Conservation (phyloP, 805 yeast species). For the Cyberlindnera petersonii region DNA sequence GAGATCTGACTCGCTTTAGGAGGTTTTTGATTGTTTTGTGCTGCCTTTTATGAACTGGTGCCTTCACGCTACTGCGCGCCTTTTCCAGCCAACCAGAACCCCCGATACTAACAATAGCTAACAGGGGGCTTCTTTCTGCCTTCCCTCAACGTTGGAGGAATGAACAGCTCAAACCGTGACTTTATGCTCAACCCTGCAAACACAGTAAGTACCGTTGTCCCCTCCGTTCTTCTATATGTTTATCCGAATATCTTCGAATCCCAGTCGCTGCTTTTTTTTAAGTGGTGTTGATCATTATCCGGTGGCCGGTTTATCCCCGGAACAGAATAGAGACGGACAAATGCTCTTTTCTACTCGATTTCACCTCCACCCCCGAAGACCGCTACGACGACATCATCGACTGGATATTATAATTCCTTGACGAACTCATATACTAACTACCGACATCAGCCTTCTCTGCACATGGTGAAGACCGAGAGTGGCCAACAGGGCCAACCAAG, state of each 20-base stretch:
- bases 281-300: not conserved
- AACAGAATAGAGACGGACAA: too few relatives aligned
- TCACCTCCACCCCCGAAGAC: too few relatives aligned
- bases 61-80: not conserved
- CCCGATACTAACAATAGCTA: constrained; percentile 16
- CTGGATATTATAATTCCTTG: too few relatives aligned
- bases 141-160: constrained; percentile 22
- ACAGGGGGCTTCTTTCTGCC: constrained; percentile 21
- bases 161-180: constrained; percentile 15
- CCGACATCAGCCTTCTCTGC: constrained; percentile 9
- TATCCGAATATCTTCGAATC: too few relatives aligned
- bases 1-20: too few relatives aligned
- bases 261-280: too few relatives aligned
- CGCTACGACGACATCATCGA: too few relatives aligned
- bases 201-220: constrained; percentile 12
- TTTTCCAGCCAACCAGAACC: constrained; percentile 1
- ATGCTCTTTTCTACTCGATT: too few relatives aligned
- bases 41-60: too few relatives aligned
- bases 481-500: constrained; percentile 6
- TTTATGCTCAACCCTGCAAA: constrained; percentile 21
- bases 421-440: constrained; percentile 11
- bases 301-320: not conserved
- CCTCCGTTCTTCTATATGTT: too few relatives aligned
- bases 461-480: constrained; percentile 9
- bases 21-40: too few relatives aligned